A percentile compares a stretch with the other conserved stretches of the same genome.
These are phyloP conservation scores for Stenocarpella maydis DNA, from an alignment of 2,329 filamentous ascomycete genomes.

Conservation along the genomic window DNA sequence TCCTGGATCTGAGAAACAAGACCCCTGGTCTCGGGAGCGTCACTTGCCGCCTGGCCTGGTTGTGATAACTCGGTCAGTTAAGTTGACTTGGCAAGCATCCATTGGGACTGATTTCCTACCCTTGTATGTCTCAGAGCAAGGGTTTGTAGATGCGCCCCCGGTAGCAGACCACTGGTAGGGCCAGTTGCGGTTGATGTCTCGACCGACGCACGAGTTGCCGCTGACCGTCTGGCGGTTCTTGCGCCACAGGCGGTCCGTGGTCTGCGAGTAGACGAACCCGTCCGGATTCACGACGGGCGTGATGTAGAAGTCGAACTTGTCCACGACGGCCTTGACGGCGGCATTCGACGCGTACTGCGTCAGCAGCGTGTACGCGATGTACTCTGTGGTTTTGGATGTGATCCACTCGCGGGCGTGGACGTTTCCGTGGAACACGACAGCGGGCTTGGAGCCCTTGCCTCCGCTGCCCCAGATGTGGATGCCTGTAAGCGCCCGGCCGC, in stretches of 20 bases:
- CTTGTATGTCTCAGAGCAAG: slow-evolving; percentile 40
- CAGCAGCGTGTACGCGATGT: slow-evolving; percentile 57
- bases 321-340: slow-evolving; percentile 53
- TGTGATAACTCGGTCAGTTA: neutral
- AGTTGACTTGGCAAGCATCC: accelerated
- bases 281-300: slow-evolving; percentile 63
- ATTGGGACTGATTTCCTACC: neutral
- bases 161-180: slow-evolving; percentile 52
- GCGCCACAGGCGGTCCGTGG: slow-evolving; percentile 60
- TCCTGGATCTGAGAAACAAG: slow-evolving; percentile 50
- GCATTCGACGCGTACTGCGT: slow-evolving; percentile 50
- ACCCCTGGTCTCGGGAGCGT: slow-evolving; percentile 59
- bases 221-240: slow-evolving; percentile 57
- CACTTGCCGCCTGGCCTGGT: slow-evolving; percentile 38
- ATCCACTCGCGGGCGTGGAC: slow-evolving; percentile 66
- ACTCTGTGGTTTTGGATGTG: slow-evolving; percentile 57
- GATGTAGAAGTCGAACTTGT: slow-evolving; percentile 69
- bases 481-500: slow-evolving; percentile 65
- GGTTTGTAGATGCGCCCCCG: slow-evolving; percentile 54
- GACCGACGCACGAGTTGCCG: slow-evolving; percentile 53
- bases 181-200: slow-evolving; percentile 62
- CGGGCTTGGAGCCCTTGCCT: slow-evolving; percentile 55
- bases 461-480: slow-evolving; percentile 61
- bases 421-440: slow-evolving; percentile 59
- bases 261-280: slow-evolving; percentile 61